Conservation (phyloP, 2,329 filamentous ascomycete species). For the Diaporthe helianthi region DNA sequence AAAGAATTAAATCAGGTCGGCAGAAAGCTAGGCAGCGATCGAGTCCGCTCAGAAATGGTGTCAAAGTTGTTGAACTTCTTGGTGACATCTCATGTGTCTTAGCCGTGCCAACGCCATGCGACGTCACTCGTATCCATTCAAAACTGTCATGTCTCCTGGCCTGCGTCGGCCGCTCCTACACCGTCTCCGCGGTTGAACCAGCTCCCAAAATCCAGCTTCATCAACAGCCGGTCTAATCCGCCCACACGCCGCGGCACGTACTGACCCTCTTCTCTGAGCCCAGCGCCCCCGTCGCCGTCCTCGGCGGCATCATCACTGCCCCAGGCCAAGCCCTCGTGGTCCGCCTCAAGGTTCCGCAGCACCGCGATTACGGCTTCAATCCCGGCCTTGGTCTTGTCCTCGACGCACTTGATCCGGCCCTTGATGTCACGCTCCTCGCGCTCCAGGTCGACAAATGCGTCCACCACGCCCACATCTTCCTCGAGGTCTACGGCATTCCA, state of each 20-base stretch:
- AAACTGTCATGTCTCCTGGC: not conserved
- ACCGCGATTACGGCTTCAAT: conserved; percentile 71
- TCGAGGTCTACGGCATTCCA: conserved; percentile 84
- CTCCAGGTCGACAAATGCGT: conserved; percentile 73
- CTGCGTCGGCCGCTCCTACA: conserved; percentile 24
- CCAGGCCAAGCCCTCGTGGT: conserved; percentile 47
- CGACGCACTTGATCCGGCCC: conserved; percentile 68
- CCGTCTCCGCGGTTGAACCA: conserved; percentile 55
- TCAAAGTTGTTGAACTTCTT: not conserved
- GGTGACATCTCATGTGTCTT: not conserved
- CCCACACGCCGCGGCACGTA: conserved; percentile 78
- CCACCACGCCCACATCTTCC: conserved; percentile 80
- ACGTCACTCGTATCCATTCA: not conserved
- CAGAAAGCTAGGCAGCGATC: not conserved
- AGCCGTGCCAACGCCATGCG: conserved; percentile 13
- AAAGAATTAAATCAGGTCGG: not conserved
- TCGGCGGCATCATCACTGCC: conserved; percentile 39
- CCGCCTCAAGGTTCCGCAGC: conserved; percentile 54
- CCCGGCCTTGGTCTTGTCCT: conserved; percentile 69
- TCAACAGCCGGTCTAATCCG: conserved; percentile 82
- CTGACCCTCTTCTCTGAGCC: conserved; percentile 50
- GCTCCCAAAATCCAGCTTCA: conserved; percentile 82
- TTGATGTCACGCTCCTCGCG: conserved; percentile 75
- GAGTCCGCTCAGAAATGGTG: conserved; percentile 15
- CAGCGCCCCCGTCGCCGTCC: conserved; percentile 42